Conservation (phyloP, 345 rosid species). For the Citrus maxima region DNA sequence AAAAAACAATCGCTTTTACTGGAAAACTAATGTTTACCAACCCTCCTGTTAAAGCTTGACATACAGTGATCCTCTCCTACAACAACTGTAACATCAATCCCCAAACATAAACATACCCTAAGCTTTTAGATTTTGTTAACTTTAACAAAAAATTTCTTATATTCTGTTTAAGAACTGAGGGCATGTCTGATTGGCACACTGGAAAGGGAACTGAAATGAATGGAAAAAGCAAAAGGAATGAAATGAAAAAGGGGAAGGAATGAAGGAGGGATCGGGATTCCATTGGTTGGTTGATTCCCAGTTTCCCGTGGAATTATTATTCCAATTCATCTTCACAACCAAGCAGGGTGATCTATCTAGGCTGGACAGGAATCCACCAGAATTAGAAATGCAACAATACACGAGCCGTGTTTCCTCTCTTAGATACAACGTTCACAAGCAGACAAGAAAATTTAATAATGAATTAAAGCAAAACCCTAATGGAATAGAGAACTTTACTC, state of each 20-base stretch:
- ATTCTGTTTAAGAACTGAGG: no score
- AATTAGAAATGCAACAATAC: not conserved
- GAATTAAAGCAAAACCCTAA: not conserved
- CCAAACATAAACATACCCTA: not conserved
- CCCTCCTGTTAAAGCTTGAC: not conserved
- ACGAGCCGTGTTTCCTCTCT: not conserved
- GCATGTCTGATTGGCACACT: no score
- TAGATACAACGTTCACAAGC: not conserved
- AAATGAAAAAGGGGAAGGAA: no score
- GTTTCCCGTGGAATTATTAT: not conserved
- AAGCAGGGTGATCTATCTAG: not conserved
- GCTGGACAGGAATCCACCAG: not conserved
- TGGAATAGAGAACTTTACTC: constrained; percentile 32
- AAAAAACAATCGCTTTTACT: not conserved
- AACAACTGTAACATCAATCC: not conserved
- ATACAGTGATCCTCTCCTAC: not conserved
- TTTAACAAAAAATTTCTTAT: not conserved
- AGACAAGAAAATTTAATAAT: not conserved
- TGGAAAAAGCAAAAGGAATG: no score
- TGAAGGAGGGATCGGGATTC: no score
- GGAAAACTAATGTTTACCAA: not conserved
- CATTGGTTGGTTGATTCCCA: not conserved
- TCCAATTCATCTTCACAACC: not conserved
- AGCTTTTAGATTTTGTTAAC: not conserved
- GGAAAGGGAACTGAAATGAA: no score